These are phyloP conservation scores for Pseudogymnoascus sp. DNA, from an alignment of 2,329 filamentous ascomycete genomes.

Conservation along the genomic window DNA sequence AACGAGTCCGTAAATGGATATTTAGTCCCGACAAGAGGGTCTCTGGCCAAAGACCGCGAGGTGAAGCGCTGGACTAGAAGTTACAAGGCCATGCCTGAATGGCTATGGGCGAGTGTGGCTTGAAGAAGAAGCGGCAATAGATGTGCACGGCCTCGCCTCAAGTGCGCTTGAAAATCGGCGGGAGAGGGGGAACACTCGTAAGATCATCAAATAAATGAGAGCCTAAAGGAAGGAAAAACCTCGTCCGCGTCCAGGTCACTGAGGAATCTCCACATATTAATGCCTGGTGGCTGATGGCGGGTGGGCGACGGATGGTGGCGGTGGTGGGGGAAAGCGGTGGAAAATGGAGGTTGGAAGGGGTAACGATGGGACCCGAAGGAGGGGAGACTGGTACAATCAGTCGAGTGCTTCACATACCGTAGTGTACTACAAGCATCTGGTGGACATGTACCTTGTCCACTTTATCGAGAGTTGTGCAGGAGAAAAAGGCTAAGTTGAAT, in stretches of 20 bases:
- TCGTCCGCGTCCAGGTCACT: not conserved
- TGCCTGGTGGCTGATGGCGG: constrained; percentile 2
- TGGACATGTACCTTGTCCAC: not conserved
- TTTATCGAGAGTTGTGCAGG: constrained; percentile 3
- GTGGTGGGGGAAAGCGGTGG: not conserved
- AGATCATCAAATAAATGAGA: constrained; percentile 5
- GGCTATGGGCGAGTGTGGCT: not conserved
- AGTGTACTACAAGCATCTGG: not conserved
- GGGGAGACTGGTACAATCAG: not conserved
- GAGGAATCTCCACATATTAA: constrained; percentile 7
- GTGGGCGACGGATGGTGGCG: not conserved
- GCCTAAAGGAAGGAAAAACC: constrained; percentile 7
- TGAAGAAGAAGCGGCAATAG: not conserved
- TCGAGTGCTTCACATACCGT: constrained; percentile 2
- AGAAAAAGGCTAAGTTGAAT: constrained; percentile 6
- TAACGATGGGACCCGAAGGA: not conserved
- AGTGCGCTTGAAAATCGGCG: not conserved
- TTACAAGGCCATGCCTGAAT: not conserved
- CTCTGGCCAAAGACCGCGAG: constrained; percentile 2
- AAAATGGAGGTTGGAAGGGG: constrained; percentile 8
- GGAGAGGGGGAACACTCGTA: not conserved
- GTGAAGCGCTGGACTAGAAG: not conserved
- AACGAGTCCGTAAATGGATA: not conserved
- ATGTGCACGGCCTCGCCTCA: constrained; percentile 3
- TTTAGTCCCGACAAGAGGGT: not conserved